These are phyloP conservation scores for Penicillium griseofulvum DNA, from an alignment of 2,329 filamentous ascomycete species.

Conservation along the genomic window DNA sequence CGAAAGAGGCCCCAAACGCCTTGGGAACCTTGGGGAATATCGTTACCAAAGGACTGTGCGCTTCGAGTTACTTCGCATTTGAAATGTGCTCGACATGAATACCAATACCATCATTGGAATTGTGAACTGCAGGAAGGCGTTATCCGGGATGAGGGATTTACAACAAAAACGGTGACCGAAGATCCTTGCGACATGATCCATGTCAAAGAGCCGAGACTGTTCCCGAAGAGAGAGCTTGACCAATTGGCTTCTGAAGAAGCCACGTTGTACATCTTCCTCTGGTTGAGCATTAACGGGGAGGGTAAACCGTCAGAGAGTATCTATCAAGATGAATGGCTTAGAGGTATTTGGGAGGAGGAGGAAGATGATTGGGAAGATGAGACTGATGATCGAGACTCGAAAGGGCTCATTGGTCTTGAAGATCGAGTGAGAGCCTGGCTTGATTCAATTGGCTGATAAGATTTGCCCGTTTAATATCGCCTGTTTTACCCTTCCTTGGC, in stretches of 20 bases:
- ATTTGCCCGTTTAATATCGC: not conserved
- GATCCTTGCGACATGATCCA: no score
- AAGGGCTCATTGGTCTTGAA: not conserved
- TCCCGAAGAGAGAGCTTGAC: no score
- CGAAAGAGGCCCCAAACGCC: not conserved
- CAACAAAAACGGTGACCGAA: no score
- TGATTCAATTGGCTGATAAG: no score
- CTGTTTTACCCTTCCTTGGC: not conserved
- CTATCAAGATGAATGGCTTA: conserved; percentile 18
- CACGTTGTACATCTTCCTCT: no score
- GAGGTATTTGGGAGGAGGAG: not conserved
- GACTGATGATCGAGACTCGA: not conserved
- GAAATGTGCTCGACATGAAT: conserved; percentile 7
- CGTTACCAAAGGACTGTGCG: conserved; percentile 1
- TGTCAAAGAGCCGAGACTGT: no score
- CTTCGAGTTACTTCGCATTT: conserved; percentile 13
- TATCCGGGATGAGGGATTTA: no score
- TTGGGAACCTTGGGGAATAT: not conserved
- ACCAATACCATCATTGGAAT: no score
- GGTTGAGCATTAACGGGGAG: conserved; percentile 17
- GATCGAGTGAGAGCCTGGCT: not conserved
- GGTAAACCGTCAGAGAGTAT: conserved; percentile 14
- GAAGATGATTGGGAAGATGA: not conserved
- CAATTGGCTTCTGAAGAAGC: no score
- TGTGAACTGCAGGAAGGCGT: no score